A percentile compares a stretch with the other conserved stretches of the same genome.
Evolutionary conservation across 1,284 basidiomycete genomes (phyloP).

Genomic region (Ceratobasidium sp.): DNA sequence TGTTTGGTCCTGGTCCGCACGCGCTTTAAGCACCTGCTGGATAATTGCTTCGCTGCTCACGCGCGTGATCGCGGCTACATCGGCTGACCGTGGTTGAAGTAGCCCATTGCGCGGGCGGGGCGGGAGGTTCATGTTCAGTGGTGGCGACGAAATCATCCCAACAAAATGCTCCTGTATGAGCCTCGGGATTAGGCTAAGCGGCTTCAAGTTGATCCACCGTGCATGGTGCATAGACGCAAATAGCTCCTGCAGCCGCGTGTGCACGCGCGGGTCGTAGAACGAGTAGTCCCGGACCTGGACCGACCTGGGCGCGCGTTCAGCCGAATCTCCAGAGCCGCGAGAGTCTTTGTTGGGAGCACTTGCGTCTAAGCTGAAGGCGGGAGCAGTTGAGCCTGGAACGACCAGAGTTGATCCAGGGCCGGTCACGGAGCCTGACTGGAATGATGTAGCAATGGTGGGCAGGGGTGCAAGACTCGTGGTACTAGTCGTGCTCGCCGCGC

Average conservation of each 20-base stretch:
- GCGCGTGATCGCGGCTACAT: not conserved
- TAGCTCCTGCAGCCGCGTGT: slow-evolving; percentile 25
- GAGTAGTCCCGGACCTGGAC: slow-evolving; percentile 15
- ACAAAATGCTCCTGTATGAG: slow-evolving; percentile 40
- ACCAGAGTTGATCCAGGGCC: slow-evolving; percentile 11
- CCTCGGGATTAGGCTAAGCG: slow-evolving; percentile 34
- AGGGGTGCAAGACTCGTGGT: slow-evolving; percentile 7
- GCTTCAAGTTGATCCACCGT: slow-evolving; percentile 43
- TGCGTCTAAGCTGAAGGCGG: not conserved
- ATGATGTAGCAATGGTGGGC: not conserved
- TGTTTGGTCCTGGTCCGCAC: not conserved
- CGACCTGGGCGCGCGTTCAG: not conserved
- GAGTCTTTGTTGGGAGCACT: slow-evolving; percentile 18
- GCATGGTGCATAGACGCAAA: slow-evolving; percentile 37
- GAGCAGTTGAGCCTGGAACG: slow-evolving; percentile 16
- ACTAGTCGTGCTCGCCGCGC: slow-evolving; percentile 26
- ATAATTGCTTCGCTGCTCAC: slow-evolving; percentile 17
- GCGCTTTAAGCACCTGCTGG: not conserved
- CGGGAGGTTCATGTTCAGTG: slow-evolving; percentile 31
- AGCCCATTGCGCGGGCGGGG: slow-evolving; percentile 21
- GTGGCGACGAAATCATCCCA: slow-evolving; percentile 23
- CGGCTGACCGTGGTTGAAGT: not conserved
- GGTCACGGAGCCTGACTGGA: not conserved
- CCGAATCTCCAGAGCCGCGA: slow-evolving; percentile 29
- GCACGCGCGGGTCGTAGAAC: slow-evolving; percentile 36